phyloP scores from a whole-genome alignment of 768 basidiomycete species.

The Rhodotorula paludigena region DNA sequence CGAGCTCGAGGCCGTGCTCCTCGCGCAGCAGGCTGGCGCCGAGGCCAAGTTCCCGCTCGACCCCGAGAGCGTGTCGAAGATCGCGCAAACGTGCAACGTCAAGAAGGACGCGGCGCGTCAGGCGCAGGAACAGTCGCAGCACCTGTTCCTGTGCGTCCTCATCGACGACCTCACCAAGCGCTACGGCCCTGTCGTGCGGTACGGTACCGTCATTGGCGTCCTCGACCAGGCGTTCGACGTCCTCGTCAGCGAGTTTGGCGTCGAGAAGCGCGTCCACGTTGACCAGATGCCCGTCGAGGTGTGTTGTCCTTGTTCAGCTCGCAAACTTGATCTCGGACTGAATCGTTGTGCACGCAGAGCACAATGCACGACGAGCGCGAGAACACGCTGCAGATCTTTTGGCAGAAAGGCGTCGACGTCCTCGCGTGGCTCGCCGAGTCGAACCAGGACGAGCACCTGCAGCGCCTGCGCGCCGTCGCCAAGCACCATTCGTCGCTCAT shows the following conservation, averaged over 20 bases:
- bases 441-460: slow-evolving; percentile 90
- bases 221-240: slow-evolving; percentile 98
- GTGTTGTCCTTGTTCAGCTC: slow-evolving; percentile 42
- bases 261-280: slow-evolving; percentile 97
- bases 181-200: slow-evolving; percentile 90
- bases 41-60: slow-evolving; percentile 95
- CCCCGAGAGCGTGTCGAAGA: slow-evolving; percentile 92
- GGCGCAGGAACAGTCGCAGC: slow-evolving; percentile 93
- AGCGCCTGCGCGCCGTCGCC: slow-evolving; percentile 86
- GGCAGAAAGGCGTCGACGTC: slow-evolving; percentile 80
- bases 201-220: slow-evolving; percentile 90
- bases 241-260: slow-evolving; percentile 90
- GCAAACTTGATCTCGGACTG: background rate
- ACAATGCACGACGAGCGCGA: slow-evolving; percentile 93
- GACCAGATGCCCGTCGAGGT: slow-evolving; percentile 99
- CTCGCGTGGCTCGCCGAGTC: slow-evolving; percentile 92
- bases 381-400: slow-evolving; percentile 88
- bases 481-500: slow-evolving; percentile 86
- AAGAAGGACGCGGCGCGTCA: slow-evolving; percentile 85
- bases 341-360: slow-evolving; percentile 55
- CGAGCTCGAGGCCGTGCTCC: slow-evolving; percentile 80
- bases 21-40: slow-evolving; percentile 14
- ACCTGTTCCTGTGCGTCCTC: slow-evolving; percentile 89
- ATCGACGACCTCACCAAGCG: slow-evolving; percentile 89
- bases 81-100: slow-evolving; percentile 77